Evolutionary conservation across 2,329 filamentous ascomycete genomes (phyloP), one percentile per base, ranked within the genome.

Genomic region (Aspergillus latus): DNA sequence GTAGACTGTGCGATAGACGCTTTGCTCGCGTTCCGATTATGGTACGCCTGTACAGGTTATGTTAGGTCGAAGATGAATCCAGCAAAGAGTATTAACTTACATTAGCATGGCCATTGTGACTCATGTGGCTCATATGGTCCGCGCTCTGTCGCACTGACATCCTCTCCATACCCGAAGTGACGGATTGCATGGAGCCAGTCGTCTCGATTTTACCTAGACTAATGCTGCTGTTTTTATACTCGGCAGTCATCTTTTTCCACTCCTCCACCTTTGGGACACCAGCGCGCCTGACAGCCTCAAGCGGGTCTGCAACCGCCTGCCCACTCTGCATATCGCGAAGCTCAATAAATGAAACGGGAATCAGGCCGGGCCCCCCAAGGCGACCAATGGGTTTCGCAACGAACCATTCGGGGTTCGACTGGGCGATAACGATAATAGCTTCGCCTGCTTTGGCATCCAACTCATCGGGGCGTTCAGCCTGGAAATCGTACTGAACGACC

Each of bases 181-280:
- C 78, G 10, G 81, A 79, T 63, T 83, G 82, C 64, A 82, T 60
- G 9, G 59, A 78, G 9, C 62, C 63, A 34, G 50, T 55, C 48
- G 62, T 71, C 55, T 93, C 90, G 64, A 95, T 93, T 75, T 93
- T 96, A 64, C 94, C 94, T 42, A 99, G 79, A 0, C 92, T 93
- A 70, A 99, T 97, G 76, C 94, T 97, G 73, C 92, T 96, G 72
- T 97, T 97, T 80, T 99, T 99, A 77, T 99, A 99, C 62, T 97
- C 93, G 54, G 93, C 93, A 0, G 94, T 92, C 91, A 97, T 97
- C 77, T 95, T 96, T 80, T 99, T 99, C 94, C 94, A 99, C 68
- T 99, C 94, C 71, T 99, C 94, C 3, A 99, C 94, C 68, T 88
- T 88, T 10, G 94, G 94, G 6, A 99, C 92, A 16, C 93, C 92